A percentile compares a stretch with the other conserved stretches of the same genome.
These are phyloP conservation scores for Boletus subparvulus DNA, from an alignment of 768 basidiomycete genomes.

Conservation along the genomic window DNA sequence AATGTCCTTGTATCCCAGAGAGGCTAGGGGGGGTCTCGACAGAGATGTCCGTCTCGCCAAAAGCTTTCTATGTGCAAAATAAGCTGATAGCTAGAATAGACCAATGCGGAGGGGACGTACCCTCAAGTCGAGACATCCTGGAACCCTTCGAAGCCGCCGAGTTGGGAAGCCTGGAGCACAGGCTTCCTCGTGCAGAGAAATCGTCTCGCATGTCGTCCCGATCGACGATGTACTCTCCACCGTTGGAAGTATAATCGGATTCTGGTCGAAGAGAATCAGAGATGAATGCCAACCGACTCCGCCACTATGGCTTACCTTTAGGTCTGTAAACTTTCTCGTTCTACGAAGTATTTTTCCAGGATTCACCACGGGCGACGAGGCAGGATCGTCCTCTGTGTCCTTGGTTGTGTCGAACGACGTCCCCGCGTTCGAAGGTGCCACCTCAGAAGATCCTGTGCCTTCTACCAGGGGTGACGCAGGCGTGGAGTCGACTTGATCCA, in stretches of 20 bases:
- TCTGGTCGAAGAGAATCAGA: slow-evolving; percentile 5
- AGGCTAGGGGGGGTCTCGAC: not conserved
- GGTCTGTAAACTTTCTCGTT: not conserved
- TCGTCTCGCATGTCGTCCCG: not conserved
- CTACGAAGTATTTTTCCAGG: not conserved
- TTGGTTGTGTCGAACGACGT: not conserved
- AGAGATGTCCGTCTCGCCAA: not conserved
- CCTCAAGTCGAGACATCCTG: slow-evolving; percentile 2
- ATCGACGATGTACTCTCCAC: not conserved
- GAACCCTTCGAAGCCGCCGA: slow-evolving; percentile 7
- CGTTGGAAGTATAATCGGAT: not conserved
- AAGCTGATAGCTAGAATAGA: not conserved
- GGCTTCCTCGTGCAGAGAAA: not conserved
- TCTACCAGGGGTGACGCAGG: not conserved
- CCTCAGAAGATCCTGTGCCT: not conserved
- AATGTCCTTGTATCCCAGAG: not conserved
- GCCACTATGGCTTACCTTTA: not conserved
- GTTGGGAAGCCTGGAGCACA: not conserved
- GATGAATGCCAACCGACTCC: not conserved
- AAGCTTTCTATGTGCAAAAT: not conserved
- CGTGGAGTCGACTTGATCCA: not conserved
- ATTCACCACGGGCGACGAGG: not conserved
- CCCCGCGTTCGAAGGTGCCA: not conserved
- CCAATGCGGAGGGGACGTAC: not conserved
- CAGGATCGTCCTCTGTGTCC: not conserved